Evolutionary conservation across 108 stramenopile species (phyloP).

Genomic region (Skeletonema marinoi): DNA sequence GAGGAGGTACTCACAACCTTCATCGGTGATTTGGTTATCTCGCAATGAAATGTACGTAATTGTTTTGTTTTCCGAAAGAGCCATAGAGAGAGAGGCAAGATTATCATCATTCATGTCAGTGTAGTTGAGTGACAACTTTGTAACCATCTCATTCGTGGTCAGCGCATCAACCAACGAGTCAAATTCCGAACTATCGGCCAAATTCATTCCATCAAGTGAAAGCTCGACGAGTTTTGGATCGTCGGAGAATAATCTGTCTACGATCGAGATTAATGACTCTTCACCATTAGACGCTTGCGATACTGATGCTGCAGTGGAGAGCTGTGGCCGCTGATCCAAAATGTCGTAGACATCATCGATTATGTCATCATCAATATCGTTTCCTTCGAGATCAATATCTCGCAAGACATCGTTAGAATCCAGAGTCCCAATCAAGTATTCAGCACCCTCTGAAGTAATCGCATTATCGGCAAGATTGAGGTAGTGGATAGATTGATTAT

Average conservation of each 20-base stretch:
- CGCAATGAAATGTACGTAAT: constrained; percentile 24
- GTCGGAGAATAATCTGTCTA: background rate
- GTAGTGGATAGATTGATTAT: background rate
- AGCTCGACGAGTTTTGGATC: constrained; percentile 15
- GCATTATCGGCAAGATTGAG: constrained; percentile 19
- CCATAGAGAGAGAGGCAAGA: constrained; percentile 19
- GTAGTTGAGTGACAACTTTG: constrained; percentile 15
- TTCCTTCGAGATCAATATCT: constrained; percentile 41
- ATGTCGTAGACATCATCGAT: constrained; percentile 24
- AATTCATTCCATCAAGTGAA: constrained; percentile 18
- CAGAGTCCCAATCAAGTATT: constrained; percentile 41
- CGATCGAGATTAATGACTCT: background rate
- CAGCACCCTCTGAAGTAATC: constrained; percentile 40
- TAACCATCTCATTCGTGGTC: constrained; percentile 6
- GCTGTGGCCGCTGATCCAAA: constrained; percentile 11
- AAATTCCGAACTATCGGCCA: constrained; percentile 20
- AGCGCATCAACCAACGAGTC: constrained; percentile 40
- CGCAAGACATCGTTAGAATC: constrained; percentile 36
- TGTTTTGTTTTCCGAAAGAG: constrained; percentile 26
- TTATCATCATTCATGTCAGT: constrained; percentile 35
- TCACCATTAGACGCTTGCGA: background rate
- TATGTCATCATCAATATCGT: constrained; percentile 25
- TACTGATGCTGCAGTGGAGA: background rate
- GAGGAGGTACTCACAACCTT: constrained; percentile 36
- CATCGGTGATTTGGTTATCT: constrained; percentile 44